phyloP scores from a whole-genome alignment of 2,329 filamentous ascomycete species.

The Waltergamsia citrina region DNA sequence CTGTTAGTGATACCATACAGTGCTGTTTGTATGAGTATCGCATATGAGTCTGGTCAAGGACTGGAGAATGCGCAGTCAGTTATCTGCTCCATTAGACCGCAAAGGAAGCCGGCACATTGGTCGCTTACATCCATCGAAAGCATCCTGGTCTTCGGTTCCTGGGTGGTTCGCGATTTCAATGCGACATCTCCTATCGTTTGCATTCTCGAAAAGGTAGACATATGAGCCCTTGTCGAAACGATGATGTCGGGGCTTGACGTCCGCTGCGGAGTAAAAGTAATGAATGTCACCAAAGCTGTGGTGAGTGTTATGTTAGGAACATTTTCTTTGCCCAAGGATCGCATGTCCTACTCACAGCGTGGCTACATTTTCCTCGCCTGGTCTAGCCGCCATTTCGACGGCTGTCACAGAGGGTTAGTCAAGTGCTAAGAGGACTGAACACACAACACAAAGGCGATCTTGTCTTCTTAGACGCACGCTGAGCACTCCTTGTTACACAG shows the following conservation, averaged over 20 bases:
- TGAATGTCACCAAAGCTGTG: slow-evolving; percentile 68
- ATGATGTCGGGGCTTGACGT: slow-evolving; percentile 61
- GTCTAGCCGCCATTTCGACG: slow-evolving; percentile 31
- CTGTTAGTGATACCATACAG: slow-evolving; percentile 57
- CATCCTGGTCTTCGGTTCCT: slow-evolving; percentile 68
- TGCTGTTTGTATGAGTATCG: slow-evolving; percentile 68
- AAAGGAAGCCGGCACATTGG: not conserved
- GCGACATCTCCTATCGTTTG: slow-evolving; percentile 55
- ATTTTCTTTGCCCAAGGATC: not conserved
- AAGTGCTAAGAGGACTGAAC: too few relatives aligned
- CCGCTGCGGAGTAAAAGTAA: slow-evolving; percentile 66
- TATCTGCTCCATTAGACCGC: not conserved
- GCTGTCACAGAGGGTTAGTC: not conserved
- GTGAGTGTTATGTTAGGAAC: slow-evolving; percentile 1
- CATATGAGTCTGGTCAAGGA: slow-evolving; percentile 54
- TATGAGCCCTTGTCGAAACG: slow-evolving; percentile 75
- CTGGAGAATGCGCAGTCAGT: slow-evolving; percentile 27
- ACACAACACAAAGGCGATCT: too few relatives aligned
- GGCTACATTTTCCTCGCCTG: slow-evolving; percentile 40
- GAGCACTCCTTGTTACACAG: too few relatives aligned
- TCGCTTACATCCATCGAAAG: slow-evolving; percentile 63
- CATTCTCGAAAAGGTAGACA: slow-evolving; percentile 71
- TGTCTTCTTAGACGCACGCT: too few relatives aligned
- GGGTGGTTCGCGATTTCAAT: slow-evolving; percentile 69
- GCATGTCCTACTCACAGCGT: slow-evolving; percentile 33